Evolutionary conservation across 345 rosid species (phyloP).

Genomic region (Salix udensis): DNA sequence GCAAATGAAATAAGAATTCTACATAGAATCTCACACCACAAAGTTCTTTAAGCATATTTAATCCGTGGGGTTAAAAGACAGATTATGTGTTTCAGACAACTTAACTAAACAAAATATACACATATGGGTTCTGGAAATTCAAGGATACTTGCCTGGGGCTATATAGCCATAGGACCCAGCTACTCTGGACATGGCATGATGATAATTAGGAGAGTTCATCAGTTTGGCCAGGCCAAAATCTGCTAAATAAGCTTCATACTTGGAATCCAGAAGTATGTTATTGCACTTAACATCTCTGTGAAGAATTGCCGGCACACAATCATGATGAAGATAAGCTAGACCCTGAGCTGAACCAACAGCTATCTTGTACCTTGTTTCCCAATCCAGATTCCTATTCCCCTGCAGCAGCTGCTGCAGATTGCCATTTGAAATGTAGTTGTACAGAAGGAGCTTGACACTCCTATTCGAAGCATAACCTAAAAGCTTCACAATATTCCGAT

Average conservation of each 20-base stretch:
- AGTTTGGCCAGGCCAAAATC: slow-evolving; percentile 87
- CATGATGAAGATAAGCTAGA: slow-evolving; percentile 88
- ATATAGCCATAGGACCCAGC: slow-evolving; percentile 95
- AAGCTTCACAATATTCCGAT: slow-evolving; percentile 81
- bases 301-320: slow-evolving; percentile 79
- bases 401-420: slow-evolving; percentile 73
- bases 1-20: background rate
- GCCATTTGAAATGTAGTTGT: slow-evolving; percentile 79
- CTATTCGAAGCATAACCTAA: slow-evolving; percentile 84
- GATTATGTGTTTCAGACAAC: no score
- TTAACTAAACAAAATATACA: background rate
- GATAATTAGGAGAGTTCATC: slow-evolving; percentile 76
- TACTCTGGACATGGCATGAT: slow-evolving; percentile 72
- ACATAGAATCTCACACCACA: background rate
- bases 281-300: slow-evolving; percentile 94
- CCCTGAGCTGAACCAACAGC: slow-evolving; percentile 92
- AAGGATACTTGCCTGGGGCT: slow-evolving; percentile 72
- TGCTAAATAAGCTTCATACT: slow-evolving; percentile 74
- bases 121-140: background rate
- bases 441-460: slow-evolving; percentile 77
- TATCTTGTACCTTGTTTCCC: slow-evolving; percentile 90
- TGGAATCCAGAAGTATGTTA: slow-evolving; percentile 82
- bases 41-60: background rate
- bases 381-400: slow-evolving; percentile 66
- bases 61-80: no score